Percentiles rank a stretch among this genome's conserved stretches.
Evolutionary conservation across 208 protist genomes (phyloP).

Genomic region (Kentomonas sorsogonicus): DNA sequence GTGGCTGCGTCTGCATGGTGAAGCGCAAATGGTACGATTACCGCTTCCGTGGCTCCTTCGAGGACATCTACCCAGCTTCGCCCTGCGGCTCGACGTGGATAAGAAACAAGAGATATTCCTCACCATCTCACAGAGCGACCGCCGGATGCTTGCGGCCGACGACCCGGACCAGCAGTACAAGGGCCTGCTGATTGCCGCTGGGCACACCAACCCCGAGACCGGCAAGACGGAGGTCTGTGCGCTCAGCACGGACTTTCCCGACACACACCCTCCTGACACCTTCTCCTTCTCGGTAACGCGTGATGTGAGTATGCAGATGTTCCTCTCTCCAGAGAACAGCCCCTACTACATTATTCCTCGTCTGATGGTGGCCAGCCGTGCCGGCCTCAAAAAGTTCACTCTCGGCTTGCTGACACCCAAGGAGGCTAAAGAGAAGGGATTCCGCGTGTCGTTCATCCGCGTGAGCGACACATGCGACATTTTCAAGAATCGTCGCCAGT

Average conservation of each 20-base stretch:
- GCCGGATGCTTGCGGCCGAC: constrained; percentile 26
- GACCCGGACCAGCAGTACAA: constrained; percentile 36
- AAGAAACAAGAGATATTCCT: constrained; percentile 28
- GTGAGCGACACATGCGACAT: constrained; percentile 21
- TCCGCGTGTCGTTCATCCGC: constrained; percentile 29
- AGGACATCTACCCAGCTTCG: constrained; percentile 29
- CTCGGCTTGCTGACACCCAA: constrained; percentile 25
- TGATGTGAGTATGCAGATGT: constrained; percentile 37
- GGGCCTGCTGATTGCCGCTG: constrained; percentile 40
- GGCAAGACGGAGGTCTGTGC: constrained; percentile 17
- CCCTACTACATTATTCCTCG: constrained; percentile 52
- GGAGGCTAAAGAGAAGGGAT: constrained; percentile 12
- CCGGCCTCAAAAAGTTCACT: constrained; percentile 23
- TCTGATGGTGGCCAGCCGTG: constrained; percentile 22
- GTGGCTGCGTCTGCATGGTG: constrained; percentile 40
- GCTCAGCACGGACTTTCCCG: constrained; percentile 19
- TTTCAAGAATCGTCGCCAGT: constrained; percentile 23
- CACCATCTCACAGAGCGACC: constrained; percentile 54
- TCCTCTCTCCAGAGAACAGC: constrained; percentile 31
- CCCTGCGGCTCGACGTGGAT: constrained; percentile 38
- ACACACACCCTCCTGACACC: constrained; percentile 18
- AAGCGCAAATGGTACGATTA: constrained; percentile 32
- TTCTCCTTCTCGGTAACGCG: constrained; percentile 39
- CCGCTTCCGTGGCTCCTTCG: constrained; percentile 41
- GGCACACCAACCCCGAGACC: constrained; percentile 10